Conservation (phyloP, 768 basidiomycete species). For the Glaciozyma martinii region DNA sequence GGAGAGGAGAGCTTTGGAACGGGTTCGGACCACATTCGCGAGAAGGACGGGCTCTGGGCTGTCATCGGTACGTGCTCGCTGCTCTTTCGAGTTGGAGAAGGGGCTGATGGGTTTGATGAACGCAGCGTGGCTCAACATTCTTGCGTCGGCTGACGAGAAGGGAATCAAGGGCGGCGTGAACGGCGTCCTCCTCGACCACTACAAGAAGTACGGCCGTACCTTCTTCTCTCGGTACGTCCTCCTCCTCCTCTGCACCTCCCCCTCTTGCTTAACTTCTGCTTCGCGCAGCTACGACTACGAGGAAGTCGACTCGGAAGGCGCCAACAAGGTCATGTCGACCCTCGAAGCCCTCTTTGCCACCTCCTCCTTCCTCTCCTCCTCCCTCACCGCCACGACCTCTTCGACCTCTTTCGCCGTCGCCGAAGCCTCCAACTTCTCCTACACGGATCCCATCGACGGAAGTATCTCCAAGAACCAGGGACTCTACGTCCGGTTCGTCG, state of each 20-base stretch:
- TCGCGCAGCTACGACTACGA: conserved; percentile 82
- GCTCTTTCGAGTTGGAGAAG: neutral
- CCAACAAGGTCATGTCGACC: conserved; percentile 70
- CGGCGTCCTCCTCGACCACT: conserved; percentile 78
- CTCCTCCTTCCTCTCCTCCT: conserved; percentile 56
- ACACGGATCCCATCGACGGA: conserved; percentile 96
- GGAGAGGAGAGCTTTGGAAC: conserved; percentile 99
- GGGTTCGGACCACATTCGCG: conserved; percentile 98
- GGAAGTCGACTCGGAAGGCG: conserved; percentile 85
- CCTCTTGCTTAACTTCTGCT: neutral
- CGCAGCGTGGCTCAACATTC: conserved; percentile 44
- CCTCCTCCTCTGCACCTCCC: neutral
- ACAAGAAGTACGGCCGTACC: conserved; percentile 83
- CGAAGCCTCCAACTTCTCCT: conserved; percentile 76
- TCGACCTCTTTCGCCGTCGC: conserved; percentile 66
- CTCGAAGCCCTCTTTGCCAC: conserved; percentile 60
- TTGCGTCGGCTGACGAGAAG: conserved; percentile 72
- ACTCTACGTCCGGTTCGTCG: conserved; percentile 79
- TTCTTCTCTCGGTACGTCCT: conserved; percentile 70
- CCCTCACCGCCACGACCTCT: conserved; percentile 59
- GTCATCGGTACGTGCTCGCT: conserved; percentile 61
- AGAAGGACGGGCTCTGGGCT: conserved; percentile 99
- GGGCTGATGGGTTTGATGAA: neutral
- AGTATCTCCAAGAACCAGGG: conserved; percentile 93
- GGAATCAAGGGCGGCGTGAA: conserved; percentile 55